Base-by-base conservation (phyloP, 2,329 filamentous ascomycete species). In the Chrysosporium keratinophilum region DNA sequence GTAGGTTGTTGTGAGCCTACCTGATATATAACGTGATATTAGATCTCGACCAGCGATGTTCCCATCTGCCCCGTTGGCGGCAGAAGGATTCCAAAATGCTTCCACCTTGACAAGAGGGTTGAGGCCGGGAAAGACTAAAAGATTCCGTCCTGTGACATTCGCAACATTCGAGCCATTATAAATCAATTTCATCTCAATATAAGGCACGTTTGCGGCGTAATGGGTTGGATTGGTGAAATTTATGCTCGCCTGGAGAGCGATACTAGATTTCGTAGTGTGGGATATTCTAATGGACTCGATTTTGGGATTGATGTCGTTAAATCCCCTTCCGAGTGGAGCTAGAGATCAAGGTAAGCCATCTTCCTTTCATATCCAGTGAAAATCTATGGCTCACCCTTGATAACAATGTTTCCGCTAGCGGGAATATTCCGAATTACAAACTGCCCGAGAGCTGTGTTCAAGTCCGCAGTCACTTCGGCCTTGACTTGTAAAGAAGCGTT, bases 141-240 rank as follows among this genome's bases (percentile, higher is more conserved):
- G 64, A 62, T 90, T 74, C 53, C 76, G 74, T 1, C 82, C 80
- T 0, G 78, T 84, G 11, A 86, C 83, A 65, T 91, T 85, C 33
- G 87, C 93, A 34, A 98, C 74, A 6, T 85, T 67, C 0, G 84
- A 84, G 10, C 78, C 81, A 62, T 94, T 90, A 62, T 81, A 82
- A 31, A 87, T 67, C 41, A 97, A 71, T 57, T 89, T 81, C 42
- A 95, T 78, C 65, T 85, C 89, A 58, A 88, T 71, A 58, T 82
- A 91, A 1, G 91, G 91, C n/a, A 97, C 76, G 1, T 75, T 76
- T 3, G 88, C 90, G 3, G 87, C 83, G 67, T 97, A 96, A 3
- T 83, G 78, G 0, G 90, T 95, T 1, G 91, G 90, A 64, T 98
- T 98, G 3, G 87, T 94, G 56, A 95, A 77, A 65, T 93, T 95